A percentile compares a stretch with the other conserved stretches of the same genome.
phyloP scores from a whole-genome alignment of 2,329 filamentous ascomycete species.

The Fusarium torreyae region DNA sequence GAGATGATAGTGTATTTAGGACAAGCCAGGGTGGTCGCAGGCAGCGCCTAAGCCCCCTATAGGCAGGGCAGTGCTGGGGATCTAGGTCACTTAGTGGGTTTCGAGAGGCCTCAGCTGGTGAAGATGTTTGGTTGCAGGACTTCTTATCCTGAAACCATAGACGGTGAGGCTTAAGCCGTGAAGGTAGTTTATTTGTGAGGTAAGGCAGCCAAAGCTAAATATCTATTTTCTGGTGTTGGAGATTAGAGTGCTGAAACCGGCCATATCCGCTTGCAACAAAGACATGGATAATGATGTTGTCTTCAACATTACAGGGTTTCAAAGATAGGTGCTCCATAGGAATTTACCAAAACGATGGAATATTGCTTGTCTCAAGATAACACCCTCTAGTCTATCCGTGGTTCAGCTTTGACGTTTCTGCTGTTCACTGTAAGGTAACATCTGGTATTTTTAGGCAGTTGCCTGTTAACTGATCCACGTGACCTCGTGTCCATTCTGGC shows the following conservation, averaged over 20 bases:
- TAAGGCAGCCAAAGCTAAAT: slow-evolving; percentile 3
- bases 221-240: neutral
- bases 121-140: slow-evolving; percentile 15
- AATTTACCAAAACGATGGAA: neutral
- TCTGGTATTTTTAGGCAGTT: slow-evolving; percentile 13
- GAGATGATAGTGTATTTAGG: slow-evolving; percentile 28
- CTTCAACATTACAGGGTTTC: neutral
- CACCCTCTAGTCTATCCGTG: neutral
- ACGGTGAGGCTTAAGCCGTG: slow-evolving; percentile 1
- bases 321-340: neutral
- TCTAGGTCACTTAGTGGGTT: slow-evolving; percentile 41
- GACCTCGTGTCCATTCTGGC: slow-evolving; percentile 46
- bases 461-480: slow-evolving; percentile 35
- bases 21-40: slow-evolving; percentile 42
- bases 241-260: slow-evolving; percentile 4
- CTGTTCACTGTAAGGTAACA: neutral
- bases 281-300: slow-evolving; percentile 6
- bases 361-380: neutral
- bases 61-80: slow-evolving; percentile 27
- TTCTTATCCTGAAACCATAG: neutral
- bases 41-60: slow-evolving; percentile 39
- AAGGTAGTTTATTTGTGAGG: neutral
- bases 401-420: slow-evolving; percentile 1
- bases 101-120: slow-evolving; percentile 31
- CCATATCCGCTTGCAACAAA: slow-evolving; percentile 27